phyloP scores from a whole-genome alignment of 176 grass and related monocot genomes.

The Dendrocalamus sinicus region DNA sequence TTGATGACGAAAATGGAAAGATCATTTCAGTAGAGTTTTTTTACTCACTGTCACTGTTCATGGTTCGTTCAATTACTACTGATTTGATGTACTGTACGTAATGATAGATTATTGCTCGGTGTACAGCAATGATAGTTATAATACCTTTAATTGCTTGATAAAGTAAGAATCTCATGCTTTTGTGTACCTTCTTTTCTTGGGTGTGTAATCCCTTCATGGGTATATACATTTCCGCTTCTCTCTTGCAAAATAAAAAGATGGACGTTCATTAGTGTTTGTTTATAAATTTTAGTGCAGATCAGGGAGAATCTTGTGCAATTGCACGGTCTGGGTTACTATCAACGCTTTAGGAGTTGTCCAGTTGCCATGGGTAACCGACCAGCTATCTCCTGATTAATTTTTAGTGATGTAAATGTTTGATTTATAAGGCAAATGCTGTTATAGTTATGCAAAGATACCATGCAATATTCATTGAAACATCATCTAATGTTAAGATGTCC shows the following conservation, averaged over 20 bases:
- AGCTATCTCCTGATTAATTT: background rate
- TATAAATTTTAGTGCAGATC: background rate
- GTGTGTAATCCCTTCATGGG: background rate
- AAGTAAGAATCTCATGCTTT: background rate
- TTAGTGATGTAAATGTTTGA: conserved; percentile 2
- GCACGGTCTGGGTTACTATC: background rate
- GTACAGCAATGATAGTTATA: background rate
- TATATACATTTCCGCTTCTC: background rate
- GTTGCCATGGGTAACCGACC: background rate
- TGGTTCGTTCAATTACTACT: background rate
- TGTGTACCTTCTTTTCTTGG: background rate
- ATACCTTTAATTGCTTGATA: background rate
- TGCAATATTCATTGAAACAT: background rate
- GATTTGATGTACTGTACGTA: background rate
- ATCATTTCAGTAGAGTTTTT: background rate
- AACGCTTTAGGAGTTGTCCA: background rate
- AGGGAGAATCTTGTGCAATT: background rate
- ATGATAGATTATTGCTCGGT: conserved; percentile 1
- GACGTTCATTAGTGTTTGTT: background rate
- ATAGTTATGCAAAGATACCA: background rate
- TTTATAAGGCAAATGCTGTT: background rate
- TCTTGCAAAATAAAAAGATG: background rate
- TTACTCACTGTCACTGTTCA: background rate
- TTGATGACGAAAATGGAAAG: conserved; percentile 2
- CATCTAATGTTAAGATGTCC: background rate